Base-by-base conservation (phyloP, 1,284 basidiomycete species). In the Rhodotorula sp. region DNA sequence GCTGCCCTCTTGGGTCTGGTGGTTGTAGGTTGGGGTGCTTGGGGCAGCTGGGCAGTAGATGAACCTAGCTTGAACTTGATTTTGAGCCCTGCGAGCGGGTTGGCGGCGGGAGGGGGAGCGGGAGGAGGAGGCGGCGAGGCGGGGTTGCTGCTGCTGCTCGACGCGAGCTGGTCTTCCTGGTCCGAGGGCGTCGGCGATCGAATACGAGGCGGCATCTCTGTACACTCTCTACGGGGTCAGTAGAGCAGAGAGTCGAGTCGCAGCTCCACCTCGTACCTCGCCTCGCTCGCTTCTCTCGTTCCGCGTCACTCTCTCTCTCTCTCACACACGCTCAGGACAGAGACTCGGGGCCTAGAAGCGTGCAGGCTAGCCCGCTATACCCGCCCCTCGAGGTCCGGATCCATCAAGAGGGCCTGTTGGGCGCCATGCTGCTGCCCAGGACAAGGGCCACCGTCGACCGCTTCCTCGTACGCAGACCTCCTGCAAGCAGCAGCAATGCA, bases 11-110 rank as follows among this genome's bases (percentile, higher is more conserved):
- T 51, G 10, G 49, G 49, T 51, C 24, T n/a, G 15, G 49, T 10
- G 1, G 24, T n/a, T 5, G 53, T 26, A 1, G 37, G 8, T 12
- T 1, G 8, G 1, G 37, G 1, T 2, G 37, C 10, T 42, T 8
- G 37, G 37, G 37, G 37, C 10, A 12, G 37, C 10, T 10, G 37
- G 14, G 37, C 37, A 12, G 37, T 3, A 2, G 37, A 42, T 12
- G 46, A 62, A 14, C 70, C 71, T 4, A 75, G 55, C 55, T 73
- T 75, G 74, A 75, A 75, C 61, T 73, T 73, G 62, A 75, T 73
- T 66, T 75, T 75, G 55, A 75, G 62, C 14, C 65, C 69, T 6
- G 53, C n/a, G 14, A 62, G 48, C 12, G 64, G 51, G 18, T 15
- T 46, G 33, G 33, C 20, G 10, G 55, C 8, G 10, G 54, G 6